phyloP scores from a whole-genome alignment of 345 rosid genomes.

The Barbarea vulgaris region DNA sequence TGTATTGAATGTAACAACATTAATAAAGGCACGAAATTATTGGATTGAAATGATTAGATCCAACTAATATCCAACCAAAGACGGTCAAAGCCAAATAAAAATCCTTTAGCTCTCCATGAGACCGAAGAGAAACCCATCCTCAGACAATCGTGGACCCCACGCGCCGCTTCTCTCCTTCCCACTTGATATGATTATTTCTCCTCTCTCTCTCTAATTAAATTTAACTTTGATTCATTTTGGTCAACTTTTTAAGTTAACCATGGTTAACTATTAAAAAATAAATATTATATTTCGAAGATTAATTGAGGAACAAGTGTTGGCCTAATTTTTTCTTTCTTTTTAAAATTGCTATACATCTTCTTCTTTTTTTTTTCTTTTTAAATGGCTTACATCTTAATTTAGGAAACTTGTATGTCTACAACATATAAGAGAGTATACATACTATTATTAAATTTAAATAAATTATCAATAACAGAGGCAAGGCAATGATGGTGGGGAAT shows the following conservation, averaged over 20 bases:
- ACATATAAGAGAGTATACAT: not conserved
- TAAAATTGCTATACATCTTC: not conserved
- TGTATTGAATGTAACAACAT: slow-evolving; percentile 32
- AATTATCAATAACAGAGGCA: slow-evolving; percentile 1
- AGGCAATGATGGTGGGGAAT: slow-evolving; percentile 44
- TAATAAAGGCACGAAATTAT: slow-evolving; percentile 35
- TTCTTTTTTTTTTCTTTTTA: no score
- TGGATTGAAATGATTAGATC: slow-evolving; percentile 41
- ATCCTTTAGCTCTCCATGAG: slow-evolving; percentile 32
- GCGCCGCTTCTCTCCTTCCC: slow-evolving; percentile 37
- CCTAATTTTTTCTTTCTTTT: not conserved
- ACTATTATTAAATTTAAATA: not conserved
- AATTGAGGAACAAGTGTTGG: slow-evolving; percentile 7
- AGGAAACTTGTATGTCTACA: slow-evolving; percentile 7
- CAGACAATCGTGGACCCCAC: slow-evolving; percentile 46
- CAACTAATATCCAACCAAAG: slow-evolving; percentile 43
- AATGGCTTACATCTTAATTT: not conserved
- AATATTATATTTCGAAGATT: slow-evolving; percentile 11
- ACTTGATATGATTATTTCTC: slow-evolving; percentile 23
- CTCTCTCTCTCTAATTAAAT: slow-evolving; percentile 20
- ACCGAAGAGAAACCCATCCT: slow-evolving; percentile 33
- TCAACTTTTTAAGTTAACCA: slow-evolving; percentile 42
- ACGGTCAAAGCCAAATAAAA: slow-evolving; percentile 40
- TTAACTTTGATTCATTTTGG: slow-evolving; percentile 37
- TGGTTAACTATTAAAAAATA: slow-evolving; percentile 26